Evolutionary conservation across 805 yeast genomes (phyloP).

Genomic region (Henningerozyma blattae): DNA sequence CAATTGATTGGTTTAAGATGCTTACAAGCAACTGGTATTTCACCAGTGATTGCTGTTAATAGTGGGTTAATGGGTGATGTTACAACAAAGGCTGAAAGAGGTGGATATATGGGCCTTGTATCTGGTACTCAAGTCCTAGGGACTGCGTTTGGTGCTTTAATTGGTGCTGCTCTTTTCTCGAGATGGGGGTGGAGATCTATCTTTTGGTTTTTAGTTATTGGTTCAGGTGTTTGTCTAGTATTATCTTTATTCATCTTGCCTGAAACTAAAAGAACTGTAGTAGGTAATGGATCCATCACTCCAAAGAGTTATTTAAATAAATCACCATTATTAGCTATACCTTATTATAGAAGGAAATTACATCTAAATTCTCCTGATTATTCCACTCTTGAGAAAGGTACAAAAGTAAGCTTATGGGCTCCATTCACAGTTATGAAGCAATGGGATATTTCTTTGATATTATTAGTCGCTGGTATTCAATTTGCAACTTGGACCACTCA

Average conservation of each 20-base stretch:
- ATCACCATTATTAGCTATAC: conserved; percentile 32
- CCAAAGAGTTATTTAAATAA: conserved; percentile 35
- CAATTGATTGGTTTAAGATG: conserved; percentile 55
- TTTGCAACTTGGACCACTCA: conserved; percentile 62
- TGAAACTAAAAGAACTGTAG: conserved; percentile 62
- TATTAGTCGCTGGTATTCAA: conserved; percentile 49
- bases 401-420: conserved; percentile 21
- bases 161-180: conserved; percentile 36
- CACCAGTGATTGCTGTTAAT: conserved; percentile 61
- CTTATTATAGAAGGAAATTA: conserved; percentile 11
- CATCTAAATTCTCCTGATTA: conserved; percentile 23
- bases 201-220: conserved; percentile 65
- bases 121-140: conserved; percentile 59
- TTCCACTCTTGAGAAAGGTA: conserved; percentile 17
- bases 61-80: conserved; percentile 68
- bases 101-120: conserved; percentile 54
- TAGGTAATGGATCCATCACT: conserved; percentile 58
- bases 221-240: conserved; percentile 36
- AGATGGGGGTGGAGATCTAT: conserved; percentile 60
- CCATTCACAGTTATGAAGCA: conserved; percentile 33
- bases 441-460: conserved; percentile 33
- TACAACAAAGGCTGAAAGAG: conserved; percentile 53
- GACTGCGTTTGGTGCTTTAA: conserved; percentile 68
- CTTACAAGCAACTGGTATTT: conserved; percentile 66
- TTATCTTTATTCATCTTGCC: conserved; percentile 39